Percentiles rank a stretch among this genome's conserved stretches.
Evolutionary conservation across 2,329 filamentous ascomycete genomes (phyloP).

Genomic region (Botrytis byssoidea): DNA sequence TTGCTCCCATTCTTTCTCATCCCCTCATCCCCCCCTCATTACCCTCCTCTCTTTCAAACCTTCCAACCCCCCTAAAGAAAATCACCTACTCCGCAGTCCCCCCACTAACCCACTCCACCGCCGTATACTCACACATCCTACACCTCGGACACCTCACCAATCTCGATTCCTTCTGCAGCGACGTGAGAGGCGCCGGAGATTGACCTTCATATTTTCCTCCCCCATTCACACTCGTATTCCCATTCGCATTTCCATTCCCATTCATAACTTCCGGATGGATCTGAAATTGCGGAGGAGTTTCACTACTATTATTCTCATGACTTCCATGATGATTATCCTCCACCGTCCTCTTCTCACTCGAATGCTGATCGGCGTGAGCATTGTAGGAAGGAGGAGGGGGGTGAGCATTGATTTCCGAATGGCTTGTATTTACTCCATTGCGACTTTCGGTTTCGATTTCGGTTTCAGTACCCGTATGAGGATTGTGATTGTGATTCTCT

Average conservation of each 20-base stretch:
- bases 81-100: background rate
- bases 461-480: too few relatives aligned
- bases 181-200: background rate
- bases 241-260: background rate
- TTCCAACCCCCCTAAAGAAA: too few relatives aligned
- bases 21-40: too few relatives aligned
- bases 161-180: background rate
- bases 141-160: slow-evolving; percentile 1
- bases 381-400: background rate
- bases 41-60: too few relatives aligned
- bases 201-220: background rate
- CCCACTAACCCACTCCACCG: background rate
- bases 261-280: background rate
- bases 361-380: background rate
- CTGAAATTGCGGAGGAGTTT: background rate
- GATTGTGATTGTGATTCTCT: background rate
- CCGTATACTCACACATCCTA: background rate
- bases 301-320: background rate
- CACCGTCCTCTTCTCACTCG: background rate
- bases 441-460: background rate
- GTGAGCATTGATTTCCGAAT: background rate
- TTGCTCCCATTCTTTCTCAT: too few relatives aligned
- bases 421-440: background rate
- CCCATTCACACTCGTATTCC: background rate
- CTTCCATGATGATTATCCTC: background rate